Evolutionary conservation across 2,329 filamentous ascomycete species (phyloP).

Genomic region (Sporothrix humicola): DNA sequence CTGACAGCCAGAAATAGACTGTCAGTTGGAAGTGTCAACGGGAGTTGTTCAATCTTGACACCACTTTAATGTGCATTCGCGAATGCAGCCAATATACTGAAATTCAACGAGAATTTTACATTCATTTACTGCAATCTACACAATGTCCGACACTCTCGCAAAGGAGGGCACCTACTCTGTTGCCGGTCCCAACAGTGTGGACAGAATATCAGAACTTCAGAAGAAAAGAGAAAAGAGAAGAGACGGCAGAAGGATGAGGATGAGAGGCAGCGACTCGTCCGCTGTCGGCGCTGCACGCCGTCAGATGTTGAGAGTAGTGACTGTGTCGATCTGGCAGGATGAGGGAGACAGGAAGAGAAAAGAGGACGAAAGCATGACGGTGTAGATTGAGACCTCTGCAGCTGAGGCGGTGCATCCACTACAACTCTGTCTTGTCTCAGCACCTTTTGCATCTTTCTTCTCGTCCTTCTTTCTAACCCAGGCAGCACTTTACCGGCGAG

Average conservation of each 20-base stretch:
- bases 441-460: not conserved
- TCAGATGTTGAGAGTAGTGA: not conserved
- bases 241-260: not conserved
- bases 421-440: not conserved
- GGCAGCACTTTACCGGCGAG: conserved; percentile 3
- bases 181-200: not conserved
- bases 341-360: not conserved
- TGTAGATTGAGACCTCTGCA: not conserved
- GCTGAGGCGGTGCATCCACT: not conserved
- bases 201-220: no score
- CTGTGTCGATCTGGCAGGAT: not conserved
- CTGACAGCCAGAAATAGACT: not conserved
- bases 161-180: not conserved
- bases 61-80: not conserved
- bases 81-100: not conserved
- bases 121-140: not conserved
- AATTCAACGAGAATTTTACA: not conserved
- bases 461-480: not conserved
- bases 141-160: not conserved
- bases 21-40: not conserved
- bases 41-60: no score
- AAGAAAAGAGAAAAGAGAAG: no score
- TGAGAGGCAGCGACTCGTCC: not conserved
- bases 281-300: conserved; percentile 1
- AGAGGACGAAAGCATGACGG: not conserved